These are phyloP conservation scores for Trichoderma asperellum DNA, from an alignment of 2,329 filamentous ascomycete species.

Conservation along the genomic window DNA sequence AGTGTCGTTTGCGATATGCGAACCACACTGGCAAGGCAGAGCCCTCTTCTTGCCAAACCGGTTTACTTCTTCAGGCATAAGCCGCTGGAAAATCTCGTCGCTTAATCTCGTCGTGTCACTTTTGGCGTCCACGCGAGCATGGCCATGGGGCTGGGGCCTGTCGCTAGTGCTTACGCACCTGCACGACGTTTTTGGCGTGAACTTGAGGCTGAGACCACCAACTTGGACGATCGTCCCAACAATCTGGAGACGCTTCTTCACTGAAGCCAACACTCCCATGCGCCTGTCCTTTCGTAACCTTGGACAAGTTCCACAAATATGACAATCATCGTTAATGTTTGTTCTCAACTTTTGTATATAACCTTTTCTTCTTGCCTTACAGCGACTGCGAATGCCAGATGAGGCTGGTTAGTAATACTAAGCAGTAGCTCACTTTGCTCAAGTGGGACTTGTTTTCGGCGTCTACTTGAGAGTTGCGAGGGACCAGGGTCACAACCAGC, in stretches of 20 bases:
- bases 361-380: background rate
- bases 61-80: background rate
- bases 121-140: slow-evolving; percentile 3
- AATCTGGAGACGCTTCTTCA: background rate
- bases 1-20: background rate
- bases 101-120: slow-evolving; percentile 6
- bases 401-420: background rate
- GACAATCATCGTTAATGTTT: background rate
- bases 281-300: no score
- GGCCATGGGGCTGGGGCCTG: background rate
- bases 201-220: slow-evolving; percentile 17
- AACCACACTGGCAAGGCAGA: background rate
- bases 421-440: background rate
- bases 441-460: slow-evolving; percentile 3
- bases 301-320: background rate
- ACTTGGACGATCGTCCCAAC: background rate
- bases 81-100: background rate
- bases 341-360: no score
- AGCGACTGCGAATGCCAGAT: background rate
- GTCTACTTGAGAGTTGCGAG: background rate
- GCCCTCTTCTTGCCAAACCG: background rate
- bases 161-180: slow-evolving; percentile 19
- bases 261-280: background rate
- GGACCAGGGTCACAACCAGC: background rate
- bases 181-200: slow-evolving; percentile 10